Base-by-base conservation (phyloP, 2,329 filamentous ascomycete genomes). In the Aspergillus clavatus region DNA sequence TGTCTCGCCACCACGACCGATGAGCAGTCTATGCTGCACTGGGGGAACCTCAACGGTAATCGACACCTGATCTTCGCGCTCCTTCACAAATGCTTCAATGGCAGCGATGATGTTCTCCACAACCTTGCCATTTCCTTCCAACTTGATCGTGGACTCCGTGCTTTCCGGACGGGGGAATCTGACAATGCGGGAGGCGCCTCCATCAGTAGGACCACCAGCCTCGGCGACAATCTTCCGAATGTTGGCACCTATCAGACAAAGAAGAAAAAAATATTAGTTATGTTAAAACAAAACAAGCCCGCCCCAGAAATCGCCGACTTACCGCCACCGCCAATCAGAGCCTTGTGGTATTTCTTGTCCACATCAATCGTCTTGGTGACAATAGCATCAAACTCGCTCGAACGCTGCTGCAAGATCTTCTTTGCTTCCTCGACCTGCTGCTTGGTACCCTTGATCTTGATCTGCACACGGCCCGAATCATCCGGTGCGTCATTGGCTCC, bases 131-230 rank as follows among this genome's bases (percentile, higher is more conserved):
- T 86, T 84, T 23, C 93, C 93, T 70, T 96, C 90, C 5, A 98
- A 76, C 64, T 86, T 90, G 69, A 98, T 95, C 21, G 79, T 80
- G 61, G 86, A 88, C 36, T 87, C 89, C 48, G 86, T 84, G 42
- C 84, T 81, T 46, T 95, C 90, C 54, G 87, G 84, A 66, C 90
- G 89, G 46, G 93, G 93, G 76, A 98, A 97, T 66, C 91, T 89
- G 48, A 98, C 89, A 59, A 91, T 89, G 52, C 91, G 87, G 41
- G 89, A 87, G 57, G 93, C 84, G 31, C 87, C 83, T 51, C 85
- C 81, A 62, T 95, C 90, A 56, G 89, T 86, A 28, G 90, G 89
- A 7, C 93, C 94, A 51, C 93, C 94, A 38, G 93, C 90, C 58
- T 87, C 81, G 43, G 86, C 76, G 44, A 98, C 87, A 50, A 98